Percentiles rank a stretch among this genome's conserved stretches.
Conservation (phyloP, 495 filamentous ascomycete species). For the Melanomma pulvis-pyrius region DNA sequence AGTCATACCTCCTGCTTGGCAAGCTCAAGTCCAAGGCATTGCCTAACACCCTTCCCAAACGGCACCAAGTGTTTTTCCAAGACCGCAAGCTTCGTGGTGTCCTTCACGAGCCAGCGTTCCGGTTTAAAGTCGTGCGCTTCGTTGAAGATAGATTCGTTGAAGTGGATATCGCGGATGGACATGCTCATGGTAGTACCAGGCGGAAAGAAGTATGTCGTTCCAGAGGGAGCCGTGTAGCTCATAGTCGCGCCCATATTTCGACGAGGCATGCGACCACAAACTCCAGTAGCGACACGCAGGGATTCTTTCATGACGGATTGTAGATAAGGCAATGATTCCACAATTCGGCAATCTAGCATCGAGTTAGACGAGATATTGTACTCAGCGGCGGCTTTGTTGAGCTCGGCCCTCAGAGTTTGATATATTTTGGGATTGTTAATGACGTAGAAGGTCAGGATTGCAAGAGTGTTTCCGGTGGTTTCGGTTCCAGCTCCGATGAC, state of each 20-base stretch:
- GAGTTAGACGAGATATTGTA: neutral
- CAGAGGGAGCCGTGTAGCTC: conserved; percentile 5
- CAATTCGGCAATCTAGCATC: neutral
- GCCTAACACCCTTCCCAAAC: conserved; percentile 13
- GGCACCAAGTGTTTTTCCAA: conserved; percentile 11
- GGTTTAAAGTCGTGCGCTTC: conserved; percentile 31
- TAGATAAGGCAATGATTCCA: conserved; percentile 12
- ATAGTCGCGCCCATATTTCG: neutral
- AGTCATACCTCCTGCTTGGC: conserved; percentile 5
- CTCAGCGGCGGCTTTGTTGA: conserved; percentile 4
- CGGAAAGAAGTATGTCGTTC: conserved; percentile 14
- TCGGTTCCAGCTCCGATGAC: conserved; percentile 24
- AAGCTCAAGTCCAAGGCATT: conserved; percentile 11
- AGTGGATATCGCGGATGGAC: conserved; percentile 36
- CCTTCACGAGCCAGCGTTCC: conserved; percentile 34
- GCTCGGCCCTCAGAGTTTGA: neutral
- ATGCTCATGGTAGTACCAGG: conserved; percentile 33
- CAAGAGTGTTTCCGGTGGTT: conserved; percentile 15
- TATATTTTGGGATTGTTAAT: neutral
- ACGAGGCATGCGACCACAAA: conserved; percentile 12
- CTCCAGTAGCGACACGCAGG: neutral
- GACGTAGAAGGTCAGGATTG: conserved; percentile 4
- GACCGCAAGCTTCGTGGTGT: neutral
- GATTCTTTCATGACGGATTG: conserved; percentile 8
- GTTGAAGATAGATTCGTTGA: conserved; percentile 32